phyloP scores from a whole-genome alignment of 1,139 yeast genomes.

The Ogataea hybrid region DNA sequence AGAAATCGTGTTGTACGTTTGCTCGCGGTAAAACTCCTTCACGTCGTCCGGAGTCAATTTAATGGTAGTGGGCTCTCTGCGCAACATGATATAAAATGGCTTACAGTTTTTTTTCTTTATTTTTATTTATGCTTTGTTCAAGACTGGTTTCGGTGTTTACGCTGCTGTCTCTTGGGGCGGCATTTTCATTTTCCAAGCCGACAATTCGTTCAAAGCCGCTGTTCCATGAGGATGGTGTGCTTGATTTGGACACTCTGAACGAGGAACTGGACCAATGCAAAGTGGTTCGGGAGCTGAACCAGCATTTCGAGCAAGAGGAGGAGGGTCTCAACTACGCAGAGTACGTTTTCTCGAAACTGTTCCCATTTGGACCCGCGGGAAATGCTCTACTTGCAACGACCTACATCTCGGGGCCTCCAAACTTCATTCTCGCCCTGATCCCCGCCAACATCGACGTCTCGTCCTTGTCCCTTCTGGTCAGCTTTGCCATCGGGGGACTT shows the following conservation, averaged over 20 bases:
- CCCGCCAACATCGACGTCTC: slow-evolving; percentile 49
- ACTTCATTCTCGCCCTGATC: slow-evolving; percentile 47
- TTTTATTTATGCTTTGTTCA: slow-evolving; percentile 5
- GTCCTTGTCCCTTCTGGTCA: slow-evolving; percentile 48
- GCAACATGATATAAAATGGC: slow-evolving; percentile 25
- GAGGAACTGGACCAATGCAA: slow-evolving; percentile 33
- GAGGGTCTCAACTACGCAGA: slow-evolving; percentile 27
- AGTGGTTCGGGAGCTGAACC: slow-evolving; percentile 38
- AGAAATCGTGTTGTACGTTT: slow-evolving; percentile 24
- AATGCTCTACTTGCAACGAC: slow-evolving; percentile 63
- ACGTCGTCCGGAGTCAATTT: slow-evolving; percentile 34
- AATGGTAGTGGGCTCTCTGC: slow-evolving; percentile 35
- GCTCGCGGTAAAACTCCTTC: slow-evolving; percentile 30
- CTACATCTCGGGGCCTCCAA: slow-evolving; percentile 62
- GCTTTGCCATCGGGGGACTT: slow-evolving; percentile 70
- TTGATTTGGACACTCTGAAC: slow-evolving; percentile 35
- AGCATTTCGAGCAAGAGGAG: slow-evolving; percentile 16
- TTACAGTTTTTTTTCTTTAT: slow-evolving; percentile 1
- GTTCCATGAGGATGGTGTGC: slow-evolving; percentile 37
- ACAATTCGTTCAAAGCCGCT: slow-evolving; percentile 7
- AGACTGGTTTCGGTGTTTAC: slow-evolving; percentile 1
- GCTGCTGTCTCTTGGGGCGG: neutral
- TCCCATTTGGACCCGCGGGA: slow-evolving; percentile 54
- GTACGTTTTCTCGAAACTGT: slow-evolving; percentile 37
- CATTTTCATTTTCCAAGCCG: slow-evolving; percentile 3